Base-by-base conservation (phyloP, 2,329 filamentous ascomycete species). In the Zarea fungicola region DNA sequence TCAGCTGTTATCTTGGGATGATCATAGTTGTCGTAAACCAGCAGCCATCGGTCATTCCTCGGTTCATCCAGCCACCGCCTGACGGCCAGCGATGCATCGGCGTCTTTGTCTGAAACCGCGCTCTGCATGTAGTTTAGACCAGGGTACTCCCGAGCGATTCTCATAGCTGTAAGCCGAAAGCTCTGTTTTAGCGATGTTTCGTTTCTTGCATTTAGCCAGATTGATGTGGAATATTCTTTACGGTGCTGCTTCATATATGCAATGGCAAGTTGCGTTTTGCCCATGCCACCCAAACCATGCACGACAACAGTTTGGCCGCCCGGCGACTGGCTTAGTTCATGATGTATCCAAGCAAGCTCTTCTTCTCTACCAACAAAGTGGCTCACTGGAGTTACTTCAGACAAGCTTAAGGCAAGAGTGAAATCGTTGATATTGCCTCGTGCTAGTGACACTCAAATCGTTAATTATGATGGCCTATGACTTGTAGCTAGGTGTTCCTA, bases 201-300 rank as follows among this genome's bases (percentile, higher is more conserved):
- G 23, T 67, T 62, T 32, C 57, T 68, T 11, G 60, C 62, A 52
- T 74, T 67, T 5, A 76, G 41, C 72, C 70, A 76, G 51, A 75
- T 65, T 4, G 69, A 55, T 1, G 68, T 65, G 1, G 64, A 62
- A 54, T 72, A 72, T 7, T 63, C 56, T 13, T 59, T 44, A 22
- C 58, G 57, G 48, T 73, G 53, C 25, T 50, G 52, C 54, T 61
- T 64, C 2, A 62, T 55, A 56, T 67, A 74, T 36, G 62, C 58
- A 6, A 70, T 55, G 6, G 62, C 59, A 18, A 72, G 59, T 53
- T 74, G 65, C n/a, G 70, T 73, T 59, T 75, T 75, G 22, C 68
- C 70, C 25, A 74, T 72, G 4, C 70, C 70, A 14, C 70, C 69
- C 4, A 72, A 57, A 14, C 70, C 69, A 40, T 71, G 60, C 6